Evolutionary conservation across 2,329 filamentous ascomycete species (phyloP), one percentile per base, ranked within the genome.

Genomic region (Sodiomyces alkalinus): DNA sequence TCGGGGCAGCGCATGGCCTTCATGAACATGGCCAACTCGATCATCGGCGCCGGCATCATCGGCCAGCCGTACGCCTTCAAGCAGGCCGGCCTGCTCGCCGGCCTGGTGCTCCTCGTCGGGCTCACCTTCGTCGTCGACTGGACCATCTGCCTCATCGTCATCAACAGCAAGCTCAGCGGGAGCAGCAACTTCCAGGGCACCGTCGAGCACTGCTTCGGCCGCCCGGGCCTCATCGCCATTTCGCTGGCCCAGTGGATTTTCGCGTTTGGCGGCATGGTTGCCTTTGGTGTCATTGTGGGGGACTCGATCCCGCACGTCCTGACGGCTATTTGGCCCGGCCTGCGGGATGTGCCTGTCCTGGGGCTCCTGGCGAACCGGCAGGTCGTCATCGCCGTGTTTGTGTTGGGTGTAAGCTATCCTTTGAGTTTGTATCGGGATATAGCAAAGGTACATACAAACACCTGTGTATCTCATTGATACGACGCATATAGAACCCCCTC

Each of bases 21-120:
- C 42, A 93, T 96, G 85, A 98, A 98, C 56, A 98, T 98, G 90
- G 87, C 90, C 37, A 98, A 98, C 59, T 92, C 81, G 43, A 98
- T 98, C 50, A 94, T 98, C 41, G 74, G 74, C 21, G 74, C 74
- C 3, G 73, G 74, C 29, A 78, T 78, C 51, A 77, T 78, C 44
- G 73, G 81, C 4, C 90, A 98, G 55, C 86, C 90, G 9, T 98
- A 96, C 55, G 90, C 90, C n/a, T 78, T 98, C 47, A 74, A 73
- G 33, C 86, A 96, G 57, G 90, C 90, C 6, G 90, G 90, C 6
- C 67, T 98, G 42, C 50, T 81, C 11, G 77, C 80, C 20, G 90
- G 90, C 17, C 62, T 87, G 5, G 44, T 83, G 26, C 66, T 98
- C 31, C 68, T 98, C 13, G 55, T 93, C 16, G 64, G 56, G 6